Conservation (phyloP, 2,329 filamentous ascomycete genomes). For the Dactylonectria macrodidyma region DNA sequence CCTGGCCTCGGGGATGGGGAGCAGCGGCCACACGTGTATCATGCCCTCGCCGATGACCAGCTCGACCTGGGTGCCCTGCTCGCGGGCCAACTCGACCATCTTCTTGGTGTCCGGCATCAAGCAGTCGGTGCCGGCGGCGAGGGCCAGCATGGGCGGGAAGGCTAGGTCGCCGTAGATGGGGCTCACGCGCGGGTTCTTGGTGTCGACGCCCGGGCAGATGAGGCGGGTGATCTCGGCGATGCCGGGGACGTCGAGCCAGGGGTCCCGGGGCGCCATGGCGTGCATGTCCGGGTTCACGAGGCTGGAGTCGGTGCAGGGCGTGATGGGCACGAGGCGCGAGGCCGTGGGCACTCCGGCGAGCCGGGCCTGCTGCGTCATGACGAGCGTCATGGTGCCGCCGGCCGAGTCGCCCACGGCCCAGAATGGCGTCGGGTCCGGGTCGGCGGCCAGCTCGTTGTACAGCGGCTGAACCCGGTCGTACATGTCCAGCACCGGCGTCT, state of each 20-base stretch:
- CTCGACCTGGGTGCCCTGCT: constrained; percentile 46
- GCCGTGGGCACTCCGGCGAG: constrained; percentile 45
- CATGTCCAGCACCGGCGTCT: constrained; percentile 50
- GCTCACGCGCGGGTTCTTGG: constrained; percentile 47
- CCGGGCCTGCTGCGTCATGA: constrained; percentile 49
- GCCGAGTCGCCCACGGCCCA: constrained; percentile 52
- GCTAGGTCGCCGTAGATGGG: constrained; percentile 49
- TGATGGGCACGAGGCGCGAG: constrained; percentile 47
- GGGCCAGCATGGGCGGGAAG: constrained; percentile 50
- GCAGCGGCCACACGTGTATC: constrained; percentile 53
- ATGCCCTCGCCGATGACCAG: constrained; percentile 50
- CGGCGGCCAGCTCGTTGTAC: constrained; percentile 50
- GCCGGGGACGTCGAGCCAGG: constrained; percentile 49
- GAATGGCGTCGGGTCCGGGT: constrained; percentile 48
- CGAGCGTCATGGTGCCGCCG: constrained; percentile 50
- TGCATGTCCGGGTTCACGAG: constrained; percentile 48
- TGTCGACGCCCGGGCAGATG: constrained; percentile 47
- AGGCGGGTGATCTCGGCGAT: constrained; percentile 45
- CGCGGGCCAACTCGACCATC: constrained; percentile 47
- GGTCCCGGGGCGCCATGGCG: constrained; percentile 43
- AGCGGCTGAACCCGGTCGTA: constrained; percentile 52
- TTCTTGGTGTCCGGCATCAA: constrained; percentile 48
- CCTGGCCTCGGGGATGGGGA: constrained; percentile 48
- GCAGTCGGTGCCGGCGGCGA: constrained; percentile 48
- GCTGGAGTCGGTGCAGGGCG: constrained; percentile 50